Evolutionary conservation across 1,284 basidiomycete species (phyloP).

Genomic region (Rhizoctonia solani): DNA sequence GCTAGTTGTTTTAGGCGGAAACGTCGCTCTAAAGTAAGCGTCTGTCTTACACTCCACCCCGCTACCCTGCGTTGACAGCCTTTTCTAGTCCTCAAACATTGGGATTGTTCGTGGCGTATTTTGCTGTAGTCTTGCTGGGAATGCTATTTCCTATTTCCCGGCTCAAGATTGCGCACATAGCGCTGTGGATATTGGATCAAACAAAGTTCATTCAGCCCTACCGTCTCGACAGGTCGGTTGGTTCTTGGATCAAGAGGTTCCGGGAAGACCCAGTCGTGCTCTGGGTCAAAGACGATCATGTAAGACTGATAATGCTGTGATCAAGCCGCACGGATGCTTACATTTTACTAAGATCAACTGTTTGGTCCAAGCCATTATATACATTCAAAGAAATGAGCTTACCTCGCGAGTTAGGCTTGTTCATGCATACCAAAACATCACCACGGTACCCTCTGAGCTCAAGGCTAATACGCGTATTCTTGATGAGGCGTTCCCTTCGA

Average conservation of each 20-base stretch:
- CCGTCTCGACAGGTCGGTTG: constrained; percentile 52
- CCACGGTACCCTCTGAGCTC: constrained; percentile 50
- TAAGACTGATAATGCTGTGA: constrained; percentile 43
- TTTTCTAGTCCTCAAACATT: constrained; percentile 34
- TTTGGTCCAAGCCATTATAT: constrained; percentile 64
- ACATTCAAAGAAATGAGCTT: constrained; percentile 67
- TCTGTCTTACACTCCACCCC: no score
- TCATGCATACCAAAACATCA: constrained; percentile 60
- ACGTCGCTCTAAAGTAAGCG: constrained; percentile 49
- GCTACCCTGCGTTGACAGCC: no score
- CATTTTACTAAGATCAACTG: constrained; percentile 56
- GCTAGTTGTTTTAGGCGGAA: constrained; percentile 59
- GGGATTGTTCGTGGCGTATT: constrained; percentile 65
- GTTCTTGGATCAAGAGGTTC: constrained; percentile 53
- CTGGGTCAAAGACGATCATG: constrained; percentile 65
- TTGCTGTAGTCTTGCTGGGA: constrained; percentile 52
- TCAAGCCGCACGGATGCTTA: not conserved
- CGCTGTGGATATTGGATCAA: constrained; percentile 68
- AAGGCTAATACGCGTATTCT: constrained; percentile 44
- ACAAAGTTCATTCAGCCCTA: constrained; percentile 48
- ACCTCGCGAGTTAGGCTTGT: constrained; percentile 68
- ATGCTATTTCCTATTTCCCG: constrained; percentile 59
- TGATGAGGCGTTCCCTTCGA: constrained; percentile 39
- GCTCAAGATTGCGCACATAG: constrained; percentile 55
- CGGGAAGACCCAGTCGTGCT: constrained; percentile 61